These are phyloP conservation scores for Naegleria fowleri DNA, from an alignment of 208 protist species.

Conservation along the genomic window DNA sequence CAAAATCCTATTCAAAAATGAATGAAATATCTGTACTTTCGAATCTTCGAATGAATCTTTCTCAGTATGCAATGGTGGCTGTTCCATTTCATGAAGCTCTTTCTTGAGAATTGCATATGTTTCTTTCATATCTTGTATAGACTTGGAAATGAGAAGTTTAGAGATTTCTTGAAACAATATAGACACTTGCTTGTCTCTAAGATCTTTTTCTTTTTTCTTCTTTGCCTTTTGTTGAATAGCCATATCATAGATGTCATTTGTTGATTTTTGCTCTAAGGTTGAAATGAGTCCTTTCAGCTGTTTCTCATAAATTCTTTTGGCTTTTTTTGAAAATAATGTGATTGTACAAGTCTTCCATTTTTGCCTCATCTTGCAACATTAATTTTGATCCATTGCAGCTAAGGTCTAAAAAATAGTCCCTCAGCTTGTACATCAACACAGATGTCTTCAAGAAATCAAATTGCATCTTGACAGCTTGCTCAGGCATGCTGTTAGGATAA, in stretches of 20 bases:
- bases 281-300: background rate
- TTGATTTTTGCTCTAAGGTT: background rate
- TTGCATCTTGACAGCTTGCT: background rate
- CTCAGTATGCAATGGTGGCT: background rate
- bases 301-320: background rate
- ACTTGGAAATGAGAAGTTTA: background rate
- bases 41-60: background rate
- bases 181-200: background rate
- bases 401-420: background rate
- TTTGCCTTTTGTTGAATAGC: background rate
- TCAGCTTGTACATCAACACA: background rate
- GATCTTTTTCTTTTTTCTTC: slow-evolving; percentile 9
- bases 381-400: background rate
- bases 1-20: background rate
- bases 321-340: background rate
- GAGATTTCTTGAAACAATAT: background rate
- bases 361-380: background rate
- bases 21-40: background rate
- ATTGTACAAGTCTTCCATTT: background rate
- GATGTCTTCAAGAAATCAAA: background rate
- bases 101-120: background rate
- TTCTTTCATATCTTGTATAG: background rate
- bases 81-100: background rate
- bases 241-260: background rate
- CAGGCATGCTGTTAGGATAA: slow-evolving; percentile 22